Evolutionary conservation across 257 asterid genomes (phyloP).

Genomic region (Hygrophila difformis): DNA sequence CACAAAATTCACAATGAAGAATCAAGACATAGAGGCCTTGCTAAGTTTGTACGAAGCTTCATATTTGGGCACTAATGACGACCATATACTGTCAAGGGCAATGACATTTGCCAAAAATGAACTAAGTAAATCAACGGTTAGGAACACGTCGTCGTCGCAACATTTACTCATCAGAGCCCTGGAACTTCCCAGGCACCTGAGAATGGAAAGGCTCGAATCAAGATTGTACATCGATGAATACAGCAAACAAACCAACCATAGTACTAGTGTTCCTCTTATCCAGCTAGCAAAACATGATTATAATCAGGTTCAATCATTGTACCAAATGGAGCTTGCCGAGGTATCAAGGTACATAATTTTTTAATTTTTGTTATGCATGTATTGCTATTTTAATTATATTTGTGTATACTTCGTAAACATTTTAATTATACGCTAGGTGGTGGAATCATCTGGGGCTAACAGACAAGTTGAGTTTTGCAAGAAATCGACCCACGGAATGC

Average conservation of each 20-base stretch:
- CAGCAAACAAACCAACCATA: not conserved
- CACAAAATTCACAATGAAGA: conserved; percentile 18
- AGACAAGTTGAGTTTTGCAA: not conserved
- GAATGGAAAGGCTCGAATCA: not conserved
- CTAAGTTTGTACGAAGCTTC: conserved; percentile 37
- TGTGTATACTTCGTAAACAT: not conserved
- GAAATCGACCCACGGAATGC: not conserved
- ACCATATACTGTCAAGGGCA: conserved; percentile 22
- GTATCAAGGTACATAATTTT: not conserved
- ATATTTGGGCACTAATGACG: conserved; percentile 24
- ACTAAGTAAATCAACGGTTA: conserved; percentile 2
- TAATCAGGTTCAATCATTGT: not conserved
- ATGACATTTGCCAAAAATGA: conserved; percentile 17
- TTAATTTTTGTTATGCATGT: too few relatives aligned
- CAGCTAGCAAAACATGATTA: not conserved
- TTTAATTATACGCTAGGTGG: not conserved
- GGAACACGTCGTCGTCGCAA: not conserved
- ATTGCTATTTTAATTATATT: too few relatives aligned
- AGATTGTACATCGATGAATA: not conserved
- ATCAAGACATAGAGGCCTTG: conserved; percentile 22
- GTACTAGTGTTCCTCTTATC: not conserved
- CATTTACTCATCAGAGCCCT: not conserved
- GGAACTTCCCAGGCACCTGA: conserved; percentile 5
- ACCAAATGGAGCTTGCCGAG: not conserved
- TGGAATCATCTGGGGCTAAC: not conserved